Base-by-base conservation (phyloP, 306 rosid genomes). In the Mimosa pudica region DNA sequence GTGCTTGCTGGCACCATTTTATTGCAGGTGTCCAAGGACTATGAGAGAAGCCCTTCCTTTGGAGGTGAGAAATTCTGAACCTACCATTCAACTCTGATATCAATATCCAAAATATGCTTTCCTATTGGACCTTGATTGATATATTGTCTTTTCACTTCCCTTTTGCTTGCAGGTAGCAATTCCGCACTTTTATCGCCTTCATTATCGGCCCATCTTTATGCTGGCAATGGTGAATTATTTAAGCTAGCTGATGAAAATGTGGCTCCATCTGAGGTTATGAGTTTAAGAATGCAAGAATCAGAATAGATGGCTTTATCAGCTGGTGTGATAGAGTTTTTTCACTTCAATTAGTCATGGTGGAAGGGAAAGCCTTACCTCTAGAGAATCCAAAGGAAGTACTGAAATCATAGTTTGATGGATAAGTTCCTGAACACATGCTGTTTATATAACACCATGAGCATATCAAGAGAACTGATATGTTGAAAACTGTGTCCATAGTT, bases 1-100 rank as follows among this genome's bases (percentile, higher is more conserved):
- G 96, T 93, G 55, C 88, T 93, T 67, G 90, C 93, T 8, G 97
- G 98, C 70, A 92, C 92, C 60, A 80, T 93, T 70, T 47, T 92
- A 82, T 78, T 93, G 80, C 98, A 93, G 77, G 69, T 68, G 17
- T 87, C 96, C 48, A 93, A 84, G 85, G 97, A 93, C 84, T 87
- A 79, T 4, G 98, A 93, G 14, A 82, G 92, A 89, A 86, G 85
- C 91, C 70, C 90, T 16, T 91, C 97, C 45, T 88, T 89, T 71
- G 85, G 90, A 91, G 97, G 98, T 91, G 58, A 30, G 78, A 13
- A 71, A 82, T 74, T 82, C 76, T 79, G 44, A 41, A 79, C 72
- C 14, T 35, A 11, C 69, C 49, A n/a, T 17, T 49, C 38, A 17
- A 7, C 74, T 77, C 47, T 66, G 24, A 20, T 11, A 12, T 70